Percentiles rank a stretch among this genome's conserved stretches.
Conservation (phyloP, 306 rosid genomes). For the Ziziphus jujuba region DNA sequence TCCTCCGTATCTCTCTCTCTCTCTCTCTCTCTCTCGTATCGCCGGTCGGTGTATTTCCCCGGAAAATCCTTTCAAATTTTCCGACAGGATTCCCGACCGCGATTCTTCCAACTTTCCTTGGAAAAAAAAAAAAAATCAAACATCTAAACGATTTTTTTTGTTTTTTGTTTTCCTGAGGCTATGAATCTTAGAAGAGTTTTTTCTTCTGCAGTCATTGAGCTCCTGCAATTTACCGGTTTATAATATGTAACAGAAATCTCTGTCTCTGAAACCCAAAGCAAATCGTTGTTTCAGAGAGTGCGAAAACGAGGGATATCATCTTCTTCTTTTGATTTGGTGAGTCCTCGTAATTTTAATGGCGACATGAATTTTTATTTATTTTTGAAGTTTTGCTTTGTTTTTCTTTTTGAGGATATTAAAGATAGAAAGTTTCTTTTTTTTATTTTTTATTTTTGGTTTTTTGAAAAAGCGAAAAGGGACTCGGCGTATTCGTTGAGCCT, state of each 20-base stretch:
- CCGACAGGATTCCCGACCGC: constrained; percentile 42
- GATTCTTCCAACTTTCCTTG: background rate
- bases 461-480: background rate
- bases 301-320: background rate
- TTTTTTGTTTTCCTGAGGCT: background rate
- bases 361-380: background rate
- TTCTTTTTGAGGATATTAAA: background rate
- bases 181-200: background rate
- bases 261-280: constrained; percentile 4
- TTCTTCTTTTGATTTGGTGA: constrained; percentile 18
- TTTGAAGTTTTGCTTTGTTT: background rate
- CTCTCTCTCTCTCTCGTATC: constrained; percentile 20
- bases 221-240: constrained; percentile 4
- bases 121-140: background rate
- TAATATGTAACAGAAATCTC: background rate
- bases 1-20: background rate
- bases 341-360: constrained; percentile 4
- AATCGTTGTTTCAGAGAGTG: background rate
- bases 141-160: background rate
- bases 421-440: background rate
- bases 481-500: background rate
- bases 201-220: background rate
- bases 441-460: background rate
- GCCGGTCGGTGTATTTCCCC: constrained; percentile 61
- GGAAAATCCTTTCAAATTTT: constrained; percentile 27